Evolutionary conservation across 768 basidiomycete genomes (phyloP), one percentile per base, ranked within the genome.

Genomic region (Mycena alexandri): DNA sequence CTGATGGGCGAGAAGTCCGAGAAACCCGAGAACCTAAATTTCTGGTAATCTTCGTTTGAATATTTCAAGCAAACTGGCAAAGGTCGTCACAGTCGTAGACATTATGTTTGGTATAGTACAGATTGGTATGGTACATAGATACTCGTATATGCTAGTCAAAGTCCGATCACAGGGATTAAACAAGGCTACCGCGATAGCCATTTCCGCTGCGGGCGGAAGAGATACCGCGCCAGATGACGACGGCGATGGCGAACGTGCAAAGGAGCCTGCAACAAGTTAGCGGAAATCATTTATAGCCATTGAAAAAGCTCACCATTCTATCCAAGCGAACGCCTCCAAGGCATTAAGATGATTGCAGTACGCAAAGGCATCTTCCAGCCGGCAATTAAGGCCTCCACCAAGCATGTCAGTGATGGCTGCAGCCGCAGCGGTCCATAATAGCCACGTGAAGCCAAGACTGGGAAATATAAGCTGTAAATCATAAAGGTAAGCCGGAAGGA

Each of bases 301-400:
- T 24, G 25, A n/a, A 7, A 22, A 38, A 21, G 78, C 87, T 68
- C 69, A 92, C 92, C 89, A 92, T 70, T 87, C 85, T 16, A 91
- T 73, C 93, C 93, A 94, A 10, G 91, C 87, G 72, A 94, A 93
- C 21, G 80, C 93, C 73, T 90, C 86, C 1, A 91, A 77, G 6
- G 93, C 92, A 60, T 93, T 93, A 38, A 94, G 79, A 72, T 94
- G 93, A 33, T 86, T 86, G 73, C 93, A 95, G 67, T 93, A 93
- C 14, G 82, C 78, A 68, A 87, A 86, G 14, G 75, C 69, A 14
- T 76, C 77, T 70, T 87, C 80, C 17, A 80, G 84, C 54, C 69
- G 74, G 88, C 93, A 94, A 73, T 92, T 88, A 62, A 92, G 75
- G 12, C 90, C 87, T 16, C 93, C 93, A 14, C 89, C 89, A 34